Evolutionary conservation across 1,284 basidiomycete species (phyloP), one percentile per base, ranked within the genome.

Genomic region (Tylopilus orsonianus): DNA sequence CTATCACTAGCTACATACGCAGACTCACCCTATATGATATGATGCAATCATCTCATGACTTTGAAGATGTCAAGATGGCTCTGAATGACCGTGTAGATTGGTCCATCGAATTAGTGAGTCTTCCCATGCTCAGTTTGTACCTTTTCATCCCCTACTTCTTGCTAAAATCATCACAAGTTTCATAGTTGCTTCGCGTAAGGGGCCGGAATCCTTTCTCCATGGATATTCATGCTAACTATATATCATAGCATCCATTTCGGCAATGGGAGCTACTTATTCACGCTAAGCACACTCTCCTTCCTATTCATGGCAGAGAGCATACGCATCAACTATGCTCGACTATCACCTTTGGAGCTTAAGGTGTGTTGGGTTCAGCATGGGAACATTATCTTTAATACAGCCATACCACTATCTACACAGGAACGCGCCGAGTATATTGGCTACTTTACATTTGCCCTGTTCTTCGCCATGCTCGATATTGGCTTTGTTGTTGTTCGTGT

Each of bases 71-170:
- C 48, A 63, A 35, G 24, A 13, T 13, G 7, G 43, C 41, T 27
- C 39, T 61, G 37, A 52, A 59, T 7, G 41, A 58, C 7, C 43
- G 52, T 1, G 60, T 26, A 3, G 35, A 48, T n/a, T 57, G 60
- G 60, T 59, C 62, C 2, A 61, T 65, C 4, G 62, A 63, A 5
- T 34, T 59, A 0, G 63, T 61, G 8, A 52, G 61, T 19, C 30
- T 5, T 27, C 9, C n/a, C 41, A 23, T 5, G 19, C 14, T 24
- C 18, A 19, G 2, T 36, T 20, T n/a, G 16, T 29, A n/a, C 2
- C 13, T 12, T 19, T 10, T 34, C 22, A 9, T 9, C 0, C 27
- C 51, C 51, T 14, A 61, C 36, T 38, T 4, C 45, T n/a, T 6
- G 27, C 10, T 26, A 10, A 26, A 16, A 48, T 38, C 24, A 10